Conservation (phyloP, 257 asterid species). For the Parsonsia alboflavescens region DNA sequence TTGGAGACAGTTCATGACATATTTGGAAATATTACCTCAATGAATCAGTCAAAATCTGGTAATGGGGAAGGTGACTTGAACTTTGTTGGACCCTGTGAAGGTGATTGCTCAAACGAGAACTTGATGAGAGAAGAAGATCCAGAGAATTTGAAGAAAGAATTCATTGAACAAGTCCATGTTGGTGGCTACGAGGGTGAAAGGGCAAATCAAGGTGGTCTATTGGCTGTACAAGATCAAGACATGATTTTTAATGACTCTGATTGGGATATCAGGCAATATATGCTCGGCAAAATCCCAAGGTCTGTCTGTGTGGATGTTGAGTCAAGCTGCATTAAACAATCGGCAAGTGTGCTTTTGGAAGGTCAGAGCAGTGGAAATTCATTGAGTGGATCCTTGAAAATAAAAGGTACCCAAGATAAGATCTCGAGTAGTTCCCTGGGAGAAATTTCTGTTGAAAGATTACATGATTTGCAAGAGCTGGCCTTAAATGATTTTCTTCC, state of each 20-base stretch:
- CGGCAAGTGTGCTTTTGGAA: neutral
- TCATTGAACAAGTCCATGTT: slow-evolving; percentile 7
- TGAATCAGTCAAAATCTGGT: slow-evolving; percentile 17
- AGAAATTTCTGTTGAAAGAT: slow-evolving; percentile 7
- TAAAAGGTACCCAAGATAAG: neutral
- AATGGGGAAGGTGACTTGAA: slow-evolving; percentile 5
- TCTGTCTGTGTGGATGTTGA: neutral
- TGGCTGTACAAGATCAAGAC: slow-evolving; percentile 19
- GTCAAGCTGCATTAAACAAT: neutral
- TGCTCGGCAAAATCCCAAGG: neutral
- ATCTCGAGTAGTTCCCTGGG: neutral
- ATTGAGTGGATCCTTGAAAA: slow-evolving; percentile 2
- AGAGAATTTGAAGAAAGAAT: slow-evolving; percentile 19
- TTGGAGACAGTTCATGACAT: slow-evolving; percentile 15
- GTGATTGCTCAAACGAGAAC: slow-evolving; percentile 12
- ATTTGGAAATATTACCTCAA: slow-evolving; percentile 19
- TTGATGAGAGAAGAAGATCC: slow-evolving; percentile 18
- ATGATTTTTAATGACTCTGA: slow-evolving; percentile 1
- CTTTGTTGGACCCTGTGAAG: slow-evolving; percentile 20
- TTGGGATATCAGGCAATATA: neutral
- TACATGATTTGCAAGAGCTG: slow-evolving; percentile 1
- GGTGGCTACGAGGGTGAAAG: slow-evolving; percentile 13
- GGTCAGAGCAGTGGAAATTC: neutral
- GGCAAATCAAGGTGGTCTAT: slow-evolving; percentile 14
- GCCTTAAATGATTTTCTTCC: slow-evolving; percentile 10